A percentile compares a stretch with the other conserved stretches of the same genome.
Conservation (phyloP, 2,329 filamentous ascomycete genomes). For the Hymenoscyphus albidus region DNA sequence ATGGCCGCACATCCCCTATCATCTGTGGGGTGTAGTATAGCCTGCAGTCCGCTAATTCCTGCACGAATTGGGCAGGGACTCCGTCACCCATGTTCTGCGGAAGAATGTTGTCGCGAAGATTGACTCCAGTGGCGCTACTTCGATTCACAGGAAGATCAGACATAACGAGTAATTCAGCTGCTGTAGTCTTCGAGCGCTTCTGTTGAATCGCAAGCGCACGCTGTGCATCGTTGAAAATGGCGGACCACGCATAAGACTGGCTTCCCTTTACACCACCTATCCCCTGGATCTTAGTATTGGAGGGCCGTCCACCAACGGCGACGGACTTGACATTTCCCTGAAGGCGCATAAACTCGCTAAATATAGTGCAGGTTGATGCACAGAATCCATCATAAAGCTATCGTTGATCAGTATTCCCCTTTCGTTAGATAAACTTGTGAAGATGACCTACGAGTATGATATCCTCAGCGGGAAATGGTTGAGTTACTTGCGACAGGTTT, state of each 20-base stretch:
- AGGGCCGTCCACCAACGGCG: constrained; percentile 52
- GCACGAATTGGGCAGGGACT: constrained; percentile 56
- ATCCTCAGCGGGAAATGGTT: constrained; percentile 37
- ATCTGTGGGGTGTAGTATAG: constrained; percentile 55
- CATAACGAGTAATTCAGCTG: constrained; percentile 16
- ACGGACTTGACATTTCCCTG: constrained; percentile 53
- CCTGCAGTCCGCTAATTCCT: constrained; percentile 57
- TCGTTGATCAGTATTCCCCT: background rate
- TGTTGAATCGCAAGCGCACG: constrained; percentile 11
- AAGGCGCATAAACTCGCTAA: constrained; percentile 51
- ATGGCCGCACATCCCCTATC: constrained; percentile 45
- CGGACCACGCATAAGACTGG: constrained; percentile 30
- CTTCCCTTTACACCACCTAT: constrained; percentile 63
- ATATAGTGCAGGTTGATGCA: constrained; percentile 56
- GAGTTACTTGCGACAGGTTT: constrained; percentile 18
- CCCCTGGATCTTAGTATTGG: constrained; percentile 55
- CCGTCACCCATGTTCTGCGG: constrained; percentile 33
- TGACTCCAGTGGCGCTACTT: constrained; percentile 37
- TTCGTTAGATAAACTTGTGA: too few species aligned
- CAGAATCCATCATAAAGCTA: constrained; percentile 48
- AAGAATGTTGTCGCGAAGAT: constrained; percentile 40
- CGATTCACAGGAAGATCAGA: constrained; percentile 20
- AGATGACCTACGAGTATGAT: constrained; percentile 39
- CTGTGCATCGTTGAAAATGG: constrained; percentile 25
- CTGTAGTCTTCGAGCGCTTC: constrained; percentile 15